Evolutionary conservation across 331 rosid species (phyloP).

Genomic region (Malus hybrid): DNA sequence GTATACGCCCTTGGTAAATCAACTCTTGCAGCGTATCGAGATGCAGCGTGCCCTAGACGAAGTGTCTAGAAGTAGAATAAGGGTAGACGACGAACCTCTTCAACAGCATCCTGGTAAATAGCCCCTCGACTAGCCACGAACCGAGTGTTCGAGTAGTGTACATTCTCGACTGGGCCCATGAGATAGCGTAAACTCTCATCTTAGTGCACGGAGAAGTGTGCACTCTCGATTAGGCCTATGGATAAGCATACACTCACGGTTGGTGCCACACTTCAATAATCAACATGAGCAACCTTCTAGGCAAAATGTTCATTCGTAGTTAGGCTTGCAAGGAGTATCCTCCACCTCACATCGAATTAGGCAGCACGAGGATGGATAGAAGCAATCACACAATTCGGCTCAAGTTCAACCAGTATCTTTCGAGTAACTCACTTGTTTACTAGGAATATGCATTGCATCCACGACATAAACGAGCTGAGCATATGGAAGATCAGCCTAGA

Average conservation of each 20-base stretch:
- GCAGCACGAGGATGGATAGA: too few relatives aligned
- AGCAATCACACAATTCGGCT: too few relatives aligned
- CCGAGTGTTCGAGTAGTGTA: fast-evolving
- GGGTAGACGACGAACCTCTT: too few relatives aligned
- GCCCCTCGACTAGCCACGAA: too few relatives aligned
- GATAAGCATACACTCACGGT: too few relatives aligned
- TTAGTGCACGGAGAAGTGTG: fast-evolving
- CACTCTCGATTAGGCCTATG: too few relatives aligned
- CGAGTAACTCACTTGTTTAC: fast-evolving
- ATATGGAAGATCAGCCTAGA: too few relatives aligned
- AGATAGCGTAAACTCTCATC: too few relatives aligned
- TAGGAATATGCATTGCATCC: fast-evolving
- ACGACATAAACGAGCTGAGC: fast-evolving
- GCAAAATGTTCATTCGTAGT: fast-evolving
- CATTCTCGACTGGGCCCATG: fast-evolving
- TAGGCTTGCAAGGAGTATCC: fast-evolving
- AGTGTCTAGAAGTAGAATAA: fast-evolving
- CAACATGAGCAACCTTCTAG: too few relatives aligned
- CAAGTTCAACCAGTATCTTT: fast-evolving
- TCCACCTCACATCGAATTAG: too few relatives aligned
- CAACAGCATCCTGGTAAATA: fast-evolving
- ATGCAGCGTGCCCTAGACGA: fast-evolving
- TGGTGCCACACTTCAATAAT: fast-evolving
- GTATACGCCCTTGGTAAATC: too few relatives aligned
- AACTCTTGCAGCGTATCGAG: fast-evolving